phyloP scores from a whole-genome alignment of 495 filamentous ascomycete species.

The Podospora pseudocomata region DNA sequence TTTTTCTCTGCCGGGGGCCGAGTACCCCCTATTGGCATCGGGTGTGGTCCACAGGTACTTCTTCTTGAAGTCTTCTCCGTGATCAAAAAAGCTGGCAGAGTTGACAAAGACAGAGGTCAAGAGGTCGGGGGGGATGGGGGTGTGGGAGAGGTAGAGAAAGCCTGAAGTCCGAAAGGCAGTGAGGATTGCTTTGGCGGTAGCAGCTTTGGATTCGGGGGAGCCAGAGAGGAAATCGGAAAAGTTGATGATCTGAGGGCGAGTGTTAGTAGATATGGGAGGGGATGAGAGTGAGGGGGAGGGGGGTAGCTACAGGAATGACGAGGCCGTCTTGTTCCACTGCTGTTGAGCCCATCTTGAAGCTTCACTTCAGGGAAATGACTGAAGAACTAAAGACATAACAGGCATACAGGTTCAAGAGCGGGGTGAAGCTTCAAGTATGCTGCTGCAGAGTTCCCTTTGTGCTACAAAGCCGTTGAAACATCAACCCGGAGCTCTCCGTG shows the following conservation, averaged over 20 bases:
- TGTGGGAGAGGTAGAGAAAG: slow-evolving; percentile 86
- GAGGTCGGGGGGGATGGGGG: slow-evolving; percentile 57
- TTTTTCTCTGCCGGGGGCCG: slow-evolving; percentile 72
- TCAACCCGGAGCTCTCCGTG: not conserved
- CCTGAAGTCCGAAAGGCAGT: slow-evolving; percentile 79
- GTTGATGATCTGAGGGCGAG: slow-evolving; percentile 68
- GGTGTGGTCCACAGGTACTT: slow-evolving; percentile 65
- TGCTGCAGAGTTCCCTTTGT: not conserved
- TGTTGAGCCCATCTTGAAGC: slow-evolving; percentile 41
- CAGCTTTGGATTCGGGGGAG: slow-evolving; percentile 55
- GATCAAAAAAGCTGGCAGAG: slow-evolving; percentile 72
- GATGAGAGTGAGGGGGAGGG: not conserved
- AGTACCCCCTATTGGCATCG: slow-evolving; percentile 75
- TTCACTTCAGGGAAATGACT: not conserved
- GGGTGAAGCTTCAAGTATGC: not conserved
- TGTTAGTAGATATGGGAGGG: slow-evolving; percentile 16
- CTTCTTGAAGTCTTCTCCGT: slow-evolving; percentile 68
- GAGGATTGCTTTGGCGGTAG: slow-evolving; percentile 68
- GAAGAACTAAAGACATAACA: not conserved
- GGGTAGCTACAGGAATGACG: slow-evolving; percentile 58
- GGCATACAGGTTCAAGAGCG: not conserved
- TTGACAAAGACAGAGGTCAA: slow-evolving; percentile 61
- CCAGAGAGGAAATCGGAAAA: slow-evolving; percentile 72
- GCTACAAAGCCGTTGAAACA: not conserved
- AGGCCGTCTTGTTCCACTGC: slow-evolving; percentile 65